Evolutionary conservation across 208 protist species (phyloP).

Genomic region (Acanthamoeba triangularis): DNA sequence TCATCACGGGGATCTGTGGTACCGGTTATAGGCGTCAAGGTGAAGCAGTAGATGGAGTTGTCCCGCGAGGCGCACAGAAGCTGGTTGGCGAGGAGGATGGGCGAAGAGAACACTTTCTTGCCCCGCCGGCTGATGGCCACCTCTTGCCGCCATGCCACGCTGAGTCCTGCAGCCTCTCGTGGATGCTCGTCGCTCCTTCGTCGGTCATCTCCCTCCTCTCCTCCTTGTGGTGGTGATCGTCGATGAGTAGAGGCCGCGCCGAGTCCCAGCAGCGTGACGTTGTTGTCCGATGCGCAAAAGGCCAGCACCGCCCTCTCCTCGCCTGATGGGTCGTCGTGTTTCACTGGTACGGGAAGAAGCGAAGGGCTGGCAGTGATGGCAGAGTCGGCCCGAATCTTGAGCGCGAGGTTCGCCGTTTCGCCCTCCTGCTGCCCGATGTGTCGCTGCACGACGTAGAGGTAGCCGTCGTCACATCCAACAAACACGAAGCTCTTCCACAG

Average conservation of each 20-base stretch:
- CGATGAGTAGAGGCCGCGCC: not conserved
- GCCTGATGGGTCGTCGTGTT: not conserved
- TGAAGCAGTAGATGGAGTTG: not conserved
- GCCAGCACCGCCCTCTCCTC: not conserved
- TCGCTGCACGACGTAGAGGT: not conserved
- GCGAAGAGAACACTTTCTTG: conserved; percentile 12
- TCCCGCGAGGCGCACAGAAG: not conserved
- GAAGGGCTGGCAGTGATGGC: not conserved
- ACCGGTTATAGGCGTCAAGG: not conserved
- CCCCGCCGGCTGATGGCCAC: not conserved
- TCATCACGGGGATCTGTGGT: not conserved
- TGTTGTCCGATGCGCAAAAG: not conserved
- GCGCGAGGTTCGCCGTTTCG: not conserved
- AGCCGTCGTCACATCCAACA: not conserved
- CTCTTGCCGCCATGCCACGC: not conserved
- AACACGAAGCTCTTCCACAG: not conserved
- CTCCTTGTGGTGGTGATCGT: no score
- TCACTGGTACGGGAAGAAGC: not conserved
- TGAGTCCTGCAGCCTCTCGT: no score
- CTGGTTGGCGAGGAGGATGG: not conserved
- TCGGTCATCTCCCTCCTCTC: not conserved
- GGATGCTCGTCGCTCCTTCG: no score
- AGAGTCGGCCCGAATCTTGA: not conserved
- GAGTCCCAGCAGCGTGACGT: not conserved
- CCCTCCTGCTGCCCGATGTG: not conserved